Evolutionary conservation across 1,139 yeast genomes (phyloP).

Genomic region (Meyerozyma carpophila): DNA sequence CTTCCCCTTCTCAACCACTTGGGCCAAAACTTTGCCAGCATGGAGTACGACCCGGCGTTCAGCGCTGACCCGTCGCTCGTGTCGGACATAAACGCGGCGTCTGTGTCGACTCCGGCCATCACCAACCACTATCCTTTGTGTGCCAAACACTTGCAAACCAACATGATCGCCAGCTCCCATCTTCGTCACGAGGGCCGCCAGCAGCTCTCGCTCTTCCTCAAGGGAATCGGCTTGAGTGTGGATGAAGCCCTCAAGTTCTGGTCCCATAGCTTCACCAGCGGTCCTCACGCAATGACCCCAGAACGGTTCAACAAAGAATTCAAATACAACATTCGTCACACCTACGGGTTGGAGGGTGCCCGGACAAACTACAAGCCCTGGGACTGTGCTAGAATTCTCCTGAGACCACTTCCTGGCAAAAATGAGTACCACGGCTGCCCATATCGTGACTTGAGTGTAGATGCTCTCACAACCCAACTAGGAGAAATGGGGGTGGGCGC

Average conservation of each 20-base stretch:
- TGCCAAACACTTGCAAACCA: conserved; percentile 63
- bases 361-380: conserved; percentile 80
- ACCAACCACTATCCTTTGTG: conserved; percentile 78
- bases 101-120: conserved; percentile 52
- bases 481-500: conserved; percentile 68
- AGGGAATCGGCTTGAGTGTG: conserved; percentile 80
- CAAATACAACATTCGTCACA: conserved; percentile 79
- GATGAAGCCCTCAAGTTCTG: conserved; percentile 89
- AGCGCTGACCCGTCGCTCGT: conserved; percentile 27
- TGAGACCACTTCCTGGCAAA: conserved; percentile 66
- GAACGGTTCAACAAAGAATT: conserved; percentile 87
- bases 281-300: conserved; percentile 43
- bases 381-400: conserved; percentile 74
- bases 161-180: conserved; percentile 59
- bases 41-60: conserved; percentile 41
- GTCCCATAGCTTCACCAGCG: conserved; percentile 64
- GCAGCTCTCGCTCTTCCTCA: conserved; percentile 77
- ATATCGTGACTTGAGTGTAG: conserved; percentile 67
- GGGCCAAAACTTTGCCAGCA: conserved; percentile 63
- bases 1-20: conserved; percentile 78
- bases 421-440: conserved; percentile 92
- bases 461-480: conserved; percentile 52
- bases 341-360: conserved; percentile 88
- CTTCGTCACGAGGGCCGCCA: conserved; percentile 79
- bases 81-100: conserved; percentile 58